Percentiles rank a stretch among this genome's conserved stretches.
These are phyloP conservation scores for Leccinum pellstonianum DNA, from an alignment of 768 basidiomycete genomes.

Conservation along the genomic window DNA sequence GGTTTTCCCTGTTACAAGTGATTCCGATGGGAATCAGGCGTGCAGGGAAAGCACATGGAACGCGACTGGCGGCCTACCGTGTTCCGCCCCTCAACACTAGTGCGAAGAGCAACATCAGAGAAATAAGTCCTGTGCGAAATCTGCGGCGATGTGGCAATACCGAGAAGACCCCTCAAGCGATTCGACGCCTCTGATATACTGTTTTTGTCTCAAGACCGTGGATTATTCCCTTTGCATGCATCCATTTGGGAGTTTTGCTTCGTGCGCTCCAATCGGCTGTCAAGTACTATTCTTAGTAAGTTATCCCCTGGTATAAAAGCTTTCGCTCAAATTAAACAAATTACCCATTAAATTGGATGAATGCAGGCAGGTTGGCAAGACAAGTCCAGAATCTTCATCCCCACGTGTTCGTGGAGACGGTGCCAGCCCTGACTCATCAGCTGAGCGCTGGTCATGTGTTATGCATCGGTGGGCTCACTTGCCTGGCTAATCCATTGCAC, in stretches of 20 bases:
- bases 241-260: background rate
- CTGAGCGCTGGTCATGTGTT: slow-evolving; percentile 3
- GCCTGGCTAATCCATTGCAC: slow-evolving; percentile 1
- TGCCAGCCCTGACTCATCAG: background rate
- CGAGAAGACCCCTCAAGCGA: background rate
- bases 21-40: slow-evolving; percentile 7
- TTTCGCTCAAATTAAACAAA: background rate
- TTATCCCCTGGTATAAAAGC: background rate
- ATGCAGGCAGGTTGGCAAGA: background rate
- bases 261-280: background rate
- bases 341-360: background rate
- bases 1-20: slow-evolving; percentile 1
- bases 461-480: background rate
- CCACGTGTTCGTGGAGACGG: slow-evolving; percentile 4
- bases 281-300: background rate
- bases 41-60: slow-evolving; percentile 6
- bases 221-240: background rate
- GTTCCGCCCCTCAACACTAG: background rate
- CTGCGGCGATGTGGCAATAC: slow-evolving; percentile 1
- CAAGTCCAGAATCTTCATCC: background rate
- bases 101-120: background rate
- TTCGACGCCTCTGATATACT: background rate
- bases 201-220: background rate
- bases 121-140: background rate
- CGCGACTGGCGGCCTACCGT: background rate